Evolutionary conservation across 192 early-diverging fungal species (phyloP).

Genomic region (Rhizophagus prolifer): DNA sequence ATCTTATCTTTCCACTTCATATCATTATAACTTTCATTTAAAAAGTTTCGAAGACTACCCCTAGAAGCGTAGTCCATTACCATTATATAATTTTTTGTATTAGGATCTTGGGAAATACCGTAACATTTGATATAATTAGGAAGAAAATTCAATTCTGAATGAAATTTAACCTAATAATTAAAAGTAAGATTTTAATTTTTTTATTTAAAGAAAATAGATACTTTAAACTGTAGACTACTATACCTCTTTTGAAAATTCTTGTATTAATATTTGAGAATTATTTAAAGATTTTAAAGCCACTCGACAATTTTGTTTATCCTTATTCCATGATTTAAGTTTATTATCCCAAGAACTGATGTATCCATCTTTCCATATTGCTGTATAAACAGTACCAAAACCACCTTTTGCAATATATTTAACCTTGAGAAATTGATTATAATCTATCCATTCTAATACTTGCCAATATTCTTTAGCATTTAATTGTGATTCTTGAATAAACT

Average conservation of each 20-base stretch:
- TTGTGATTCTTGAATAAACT: background rate
- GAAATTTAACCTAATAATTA: no score
- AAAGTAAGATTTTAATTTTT: no score
- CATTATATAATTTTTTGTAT: slow-evolving; percentile 4
- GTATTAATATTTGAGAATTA: no score
- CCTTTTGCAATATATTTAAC: slow-evolving; percentile 1
- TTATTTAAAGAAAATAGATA: no score
- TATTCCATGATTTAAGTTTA: no score
- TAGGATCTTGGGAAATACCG: background rate
- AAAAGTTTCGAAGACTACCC: background rate
- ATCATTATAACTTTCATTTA: background rate
- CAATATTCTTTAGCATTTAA: background rate
- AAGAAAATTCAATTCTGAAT: no score
- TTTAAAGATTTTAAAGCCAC: no score
- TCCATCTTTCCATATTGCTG: background rate
- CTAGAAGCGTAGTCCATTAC: background rate
- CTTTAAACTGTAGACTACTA: no score
- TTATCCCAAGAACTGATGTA: no score
- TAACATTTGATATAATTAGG: background rate
- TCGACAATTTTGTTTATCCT: background rate
- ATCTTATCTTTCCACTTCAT: background rate
- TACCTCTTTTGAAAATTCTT: no score
- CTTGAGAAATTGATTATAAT: background rate
- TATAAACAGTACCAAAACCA: slow-evolving; percentile 6
- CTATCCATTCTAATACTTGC: slow-evolving; percentile 5